Conservation (phyloP, 352 stramenopile genomes). For the Globisporangium paroecandrum region DNA sequence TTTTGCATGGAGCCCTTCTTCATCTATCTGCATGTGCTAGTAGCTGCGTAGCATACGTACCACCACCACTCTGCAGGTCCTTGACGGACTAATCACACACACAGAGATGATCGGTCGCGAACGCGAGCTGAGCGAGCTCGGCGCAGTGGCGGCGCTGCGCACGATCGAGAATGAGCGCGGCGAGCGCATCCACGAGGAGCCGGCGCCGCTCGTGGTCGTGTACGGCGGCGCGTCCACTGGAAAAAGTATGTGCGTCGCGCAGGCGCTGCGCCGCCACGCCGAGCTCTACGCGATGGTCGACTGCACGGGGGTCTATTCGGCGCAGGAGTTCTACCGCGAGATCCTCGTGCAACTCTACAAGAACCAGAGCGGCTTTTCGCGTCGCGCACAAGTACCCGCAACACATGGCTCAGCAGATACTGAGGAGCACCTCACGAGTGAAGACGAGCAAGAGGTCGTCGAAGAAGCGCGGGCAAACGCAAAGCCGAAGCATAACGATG, state of each 20-base stretch:
- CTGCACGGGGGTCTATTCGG: constrained; percentile 62
- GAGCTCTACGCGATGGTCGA: constrained; percentile 55
- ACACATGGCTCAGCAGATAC: background rate
- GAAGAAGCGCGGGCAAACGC: background rate
- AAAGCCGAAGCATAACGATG: background rate
- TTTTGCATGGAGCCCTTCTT: background rate
- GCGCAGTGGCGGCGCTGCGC: constrained; percentile 39
- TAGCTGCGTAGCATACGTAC: background rate
- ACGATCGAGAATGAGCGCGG: constrained; percentile 1
- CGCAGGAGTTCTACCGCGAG: constrained; percentile 70
- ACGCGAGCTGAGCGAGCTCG: constrained; percentile 46
- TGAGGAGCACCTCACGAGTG: constrained; percentile 13
- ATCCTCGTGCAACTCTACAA: constrained; percentile 57
- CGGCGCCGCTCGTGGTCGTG: constrained; percentile 59
- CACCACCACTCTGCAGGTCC: background rate
- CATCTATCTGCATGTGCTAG: background rate
- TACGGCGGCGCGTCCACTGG: constrained; percentile 76
- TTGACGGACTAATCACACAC: background rate
- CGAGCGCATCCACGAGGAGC: constrained; percentile 32
- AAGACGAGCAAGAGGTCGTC: constrained; percentile 6
- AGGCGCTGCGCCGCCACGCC: constrained; percentile 31
- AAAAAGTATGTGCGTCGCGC: constrained; percentile 61
- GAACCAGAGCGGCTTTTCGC: constrained; percentile 4
- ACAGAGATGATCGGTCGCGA: constrained; percentile 50
- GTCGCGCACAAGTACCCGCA: background rate